Evolutionary conservation across 108 stramenopile genomes (phyloP), one percentile per base, ranked within the genome.

Genomic region (Nannochloropsis oceanica): DNA sequence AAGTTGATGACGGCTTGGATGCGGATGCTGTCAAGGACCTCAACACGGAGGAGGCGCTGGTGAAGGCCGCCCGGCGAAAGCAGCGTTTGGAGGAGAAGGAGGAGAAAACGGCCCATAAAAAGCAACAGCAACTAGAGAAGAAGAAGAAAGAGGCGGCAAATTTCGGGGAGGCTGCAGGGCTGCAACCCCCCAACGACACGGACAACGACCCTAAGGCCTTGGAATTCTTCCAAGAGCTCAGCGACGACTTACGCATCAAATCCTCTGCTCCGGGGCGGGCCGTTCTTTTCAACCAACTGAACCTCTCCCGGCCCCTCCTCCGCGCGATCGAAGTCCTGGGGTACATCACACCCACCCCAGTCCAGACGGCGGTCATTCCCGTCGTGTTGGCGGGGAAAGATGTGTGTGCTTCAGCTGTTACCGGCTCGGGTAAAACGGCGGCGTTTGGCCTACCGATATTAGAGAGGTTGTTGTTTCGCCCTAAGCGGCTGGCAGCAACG

Each of bases 381-480:
- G 90, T 94, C 43, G 97, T 95, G 2, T 86, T 99, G 81, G 94
- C 95, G 26, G 84, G 85, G 25, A 83, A 96, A 44, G 99, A 99
- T 89, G 94, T 99, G 83, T 97, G 96, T 83, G 99, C 96, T 34
- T 92, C 92, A 26, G 94, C 94, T 13, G 93, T 92, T 18, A 95
- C 95, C 13, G 95, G 94, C 20, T 91, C 90, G 83, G 96, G 96
- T 46, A 98, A 98, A 86, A 98, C 96, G 43, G 98, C 97, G 12
- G 99, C 99, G 9, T 99, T 99, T 84, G 84, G 95, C 27, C 92
- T 99, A 0, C 99, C 99, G 25, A 89, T 96, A 12, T 91, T 99
- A 42, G 97, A 99, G 87, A 90, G 96, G 80, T 91, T 99, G 73
- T 83, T 98, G 34, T 95, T 94, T 84, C 91, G 96, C 12, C 94